phyloP scores from a whole-genome alignment of 2,329 filamentous ascomycete species.

The Emergomyces pasteurianus region DNA sequence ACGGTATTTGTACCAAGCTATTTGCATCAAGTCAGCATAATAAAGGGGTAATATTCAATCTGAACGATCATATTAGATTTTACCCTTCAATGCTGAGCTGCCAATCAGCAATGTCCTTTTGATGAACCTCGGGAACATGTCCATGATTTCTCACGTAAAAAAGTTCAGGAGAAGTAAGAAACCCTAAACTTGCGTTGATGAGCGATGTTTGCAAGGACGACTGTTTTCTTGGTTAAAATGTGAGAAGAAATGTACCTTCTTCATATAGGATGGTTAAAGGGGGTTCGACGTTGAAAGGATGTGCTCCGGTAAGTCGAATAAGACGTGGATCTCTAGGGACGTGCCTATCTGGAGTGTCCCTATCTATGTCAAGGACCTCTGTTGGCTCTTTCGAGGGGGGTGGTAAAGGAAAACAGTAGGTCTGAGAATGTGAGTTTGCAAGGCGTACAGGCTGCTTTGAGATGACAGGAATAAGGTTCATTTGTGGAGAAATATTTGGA shows the following conservation, averaged over 20 bases:
- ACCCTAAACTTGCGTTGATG: conserved; percentile 41
- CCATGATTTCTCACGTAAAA: conserved; percentile 93
- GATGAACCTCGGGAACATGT: conserved; percentile 61
- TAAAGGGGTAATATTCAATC: neutral
- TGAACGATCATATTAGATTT: conserved; percentile 2
- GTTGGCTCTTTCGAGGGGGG: conserved; percentile 48
- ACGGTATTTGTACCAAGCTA: conserved; percentile 63
- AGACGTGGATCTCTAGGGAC: conserved; percentile 69
- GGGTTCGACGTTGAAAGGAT: conserved; percentile 85
- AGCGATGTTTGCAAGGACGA: neutral
- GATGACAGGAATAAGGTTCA: neutral
- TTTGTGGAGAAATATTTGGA: neutral
- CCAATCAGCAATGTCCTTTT: conserved; percentile 65
- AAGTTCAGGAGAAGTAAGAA: conserved; percentile 73
- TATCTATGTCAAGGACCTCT: conserved; percentile 58
- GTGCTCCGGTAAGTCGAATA: conserved; percentile 75
- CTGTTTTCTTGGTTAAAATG: neutral
- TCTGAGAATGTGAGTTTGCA: conserved; percentile 3
- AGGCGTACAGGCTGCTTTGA: neutral
- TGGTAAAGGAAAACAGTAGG: conserved; percentile 51
- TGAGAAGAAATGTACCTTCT: conserved; percentile 27
- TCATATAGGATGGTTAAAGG: conserved; percentile 68
- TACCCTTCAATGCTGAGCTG: conserved; percentile 68
- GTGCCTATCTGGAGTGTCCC: conserved; percentile 72
- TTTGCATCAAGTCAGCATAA: conserved; percentile 7